phyloP scores from a whole-genome alignment of 2,329 filamentous ascomycete species.

The Claviceps citrina region DNA sequence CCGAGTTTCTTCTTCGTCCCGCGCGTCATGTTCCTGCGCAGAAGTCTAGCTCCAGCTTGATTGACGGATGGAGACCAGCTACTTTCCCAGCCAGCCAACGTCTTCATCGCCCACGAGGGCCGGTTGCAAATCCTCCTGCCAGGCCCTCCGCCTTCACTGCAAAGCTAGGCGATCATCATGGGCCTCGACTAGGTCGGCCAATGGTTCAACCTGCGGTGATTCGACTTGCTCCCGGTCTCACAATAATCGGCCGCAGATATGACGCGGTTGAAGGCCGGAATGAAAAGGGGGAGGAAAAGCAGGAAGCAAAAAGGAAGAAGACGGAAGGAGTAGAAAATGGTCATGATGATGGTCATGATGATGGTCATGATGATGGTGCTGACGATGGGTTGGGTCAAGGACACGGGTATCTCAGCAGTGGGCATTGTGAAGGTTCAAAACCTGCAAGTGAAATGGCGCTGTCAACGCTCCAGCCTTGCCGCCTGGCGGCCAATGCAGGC shows the following conservation, averaged over 20 bases:
- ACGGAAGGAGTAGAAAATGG: neutral
- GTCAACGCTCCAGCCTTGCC: neutral
- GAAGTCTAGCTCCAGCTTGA: too few relatives aligned
- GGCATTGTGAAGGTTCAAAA: neutral
- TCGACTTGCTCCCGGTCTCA: neutral
- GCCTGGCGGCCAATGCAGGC: too few relatives aligned
- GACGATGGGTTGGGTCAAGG: neutral
- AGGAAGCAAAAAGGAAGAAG: neutral
- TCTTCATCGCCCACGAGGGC: neutral
- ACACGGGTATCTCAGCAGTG: neutral
- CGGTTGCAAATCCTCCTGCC: neutral
- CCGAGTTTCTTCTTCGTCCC: neutral
- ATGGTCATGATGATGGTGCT: neutral
- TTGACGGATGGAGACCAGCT: neutral
- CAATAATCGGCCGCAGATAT: too few relatives aligned
- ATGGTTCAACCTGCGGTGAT: neutral
- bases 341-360: neutral
- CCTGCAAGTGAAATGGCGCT: neutral
- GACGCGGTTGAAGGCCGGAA: too few relatives aligned
- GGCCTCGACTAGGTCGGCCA: neutral
- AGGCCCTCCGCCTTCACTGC: neutral
- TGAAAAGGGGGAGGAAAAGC: neutral
- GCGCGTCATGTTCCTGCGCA: neutral
- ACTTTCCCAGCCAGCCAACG: neutral
- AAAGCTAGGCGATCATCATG: slow-evolving; percentile 2